Evolutionary conservation across 306 rosid genomes (phyloP), one percentile per base, ranked within the genome.

Genomic region (Rosa chinensis): DNA sequence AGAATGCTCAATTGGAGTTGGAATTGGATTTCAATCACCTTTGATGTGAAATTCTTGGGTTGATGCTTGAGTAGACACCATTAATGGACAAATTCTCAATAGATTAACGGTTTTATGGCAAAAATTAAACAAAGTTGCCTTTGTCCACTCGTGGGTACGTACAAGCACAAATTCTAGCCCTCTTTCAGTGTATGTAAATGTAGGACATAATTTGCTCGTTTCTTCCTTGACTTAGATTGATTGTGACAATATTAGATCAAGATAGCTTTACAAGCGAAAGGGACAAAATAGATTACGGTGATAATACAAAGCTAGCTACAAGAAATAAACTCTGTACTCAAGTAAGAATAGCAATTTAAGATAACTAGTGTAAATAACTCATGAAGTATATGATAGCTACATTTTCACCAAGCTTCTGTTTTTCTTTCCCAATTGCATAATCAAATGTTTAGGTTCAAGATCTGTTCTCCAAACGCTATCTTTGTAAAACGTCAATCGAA

Each of bases 151-250:
- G 14, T 21, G 40, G 37, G 69, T 43, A 53, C n/a, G 69, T 52
- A 66, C 13, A 10, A 73, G 37, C 44, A 56, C 40, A 3, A 10
- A 21, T 78, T 56, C 20, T 11, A 42, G 69, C 50, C 76, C 70
- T 45, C 74, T 58, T 78, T 58, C 81, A 70, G 44, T 70, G 76
- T 28, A 56, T 70, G 52, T 43, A 68, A 11, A 70, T 10, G 12
- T 8, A 2, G 23, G 16, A 7, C 6, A 6, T 23, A 7, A 17
- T 66, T 66, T 69, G 55, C n/a, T 75, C 8, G 74, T 14, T 50
- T 77, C 25, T 39, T 37, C 25, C n/a, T 58, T 50, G 69, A 4
- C 40, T 77, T 53, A 2, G 59, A 72, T 50, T 50, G 45, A 49
- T 50, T 8, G 63, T 18, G 76, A 66, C 47, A 72, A 35, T 28